Conservation (phyloP, 2,329 filamentous ascomycete species). For the Decorospora gaudefroyi region DNA sequence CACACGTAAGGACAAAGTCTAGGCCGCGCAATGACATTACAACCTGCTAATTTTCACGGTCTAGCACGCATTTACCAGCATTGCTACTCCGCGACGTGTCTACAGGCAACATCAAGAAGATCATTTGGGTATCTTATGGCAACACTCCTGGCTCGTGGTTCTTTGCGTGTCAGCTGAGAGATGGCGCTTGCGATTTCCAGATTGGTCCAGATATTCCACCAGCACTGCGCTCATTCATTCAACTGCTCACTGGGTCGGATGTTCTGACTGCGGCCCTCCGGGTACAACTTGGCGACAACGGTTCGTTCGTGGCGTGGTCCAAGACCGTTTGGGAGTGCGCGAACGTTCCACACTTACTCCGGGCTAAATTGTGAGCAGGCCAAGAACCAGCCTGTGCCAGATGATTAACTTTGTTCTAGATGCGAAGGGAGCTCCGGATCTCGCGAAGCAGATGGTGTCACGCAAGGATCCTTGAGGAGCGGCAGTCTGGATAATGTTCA, state of each 20-base stretch:
- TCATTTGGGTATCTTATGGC: slow-evolving; percentile 37
- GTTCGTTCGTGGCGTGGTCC: slow-evolving; percentile 34
- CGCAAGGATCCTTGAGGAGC: slow-evolving; percentile 17
- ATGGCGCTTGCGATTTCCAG: slow-evolving; percentile 14
- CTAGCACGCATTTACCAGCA: slow-evolving; percentile 30
- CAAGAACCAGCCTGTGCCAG: not conserved
- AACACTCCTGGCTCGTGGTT: slow-evolving; percentile 33
- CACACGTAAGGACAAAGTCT: slow-evolving; percentile 28
- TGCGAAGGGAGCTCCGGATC: slow-evolving; percentile 10
- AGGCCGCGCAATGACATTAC: not conserved
- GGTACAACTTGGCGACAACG: slow-evolving; percentile 31
- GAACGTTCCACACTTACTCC: slow-evolving; percentile 18
- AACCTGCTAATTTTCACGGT: slow-evolving; percentile 3
- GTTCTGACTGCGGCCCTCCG: slow-evolving; percentile 15
- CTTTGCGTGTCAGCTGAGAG: slow-evolving; percentile 25
- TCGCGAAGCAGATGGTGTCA: slow-evolving; percentile 2
- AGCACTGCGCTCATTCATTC: slow-evolving; percentile 17
- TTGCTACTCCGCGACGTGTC: slow-evolving; percentile 15
- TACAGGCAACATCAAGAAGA: slow-evolving; percentile 14
- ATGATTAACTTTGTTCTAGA: not conserved
- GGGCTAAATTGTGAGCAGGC: slow-evolving; percentile 6
- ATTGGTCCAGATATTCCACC: slow-evolving; percentile 17
- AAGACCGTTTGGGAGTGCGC: slow-evolving; percentile 23
- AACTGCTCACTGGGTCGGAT: not conserved
- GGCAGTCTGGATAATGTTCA: slow-evolving; percentile 14